phyloP scores from a whole-genome alignment of 2,329 filamentous ascomycete genomes.

The Ophiostoma fasciatum region DNA sequence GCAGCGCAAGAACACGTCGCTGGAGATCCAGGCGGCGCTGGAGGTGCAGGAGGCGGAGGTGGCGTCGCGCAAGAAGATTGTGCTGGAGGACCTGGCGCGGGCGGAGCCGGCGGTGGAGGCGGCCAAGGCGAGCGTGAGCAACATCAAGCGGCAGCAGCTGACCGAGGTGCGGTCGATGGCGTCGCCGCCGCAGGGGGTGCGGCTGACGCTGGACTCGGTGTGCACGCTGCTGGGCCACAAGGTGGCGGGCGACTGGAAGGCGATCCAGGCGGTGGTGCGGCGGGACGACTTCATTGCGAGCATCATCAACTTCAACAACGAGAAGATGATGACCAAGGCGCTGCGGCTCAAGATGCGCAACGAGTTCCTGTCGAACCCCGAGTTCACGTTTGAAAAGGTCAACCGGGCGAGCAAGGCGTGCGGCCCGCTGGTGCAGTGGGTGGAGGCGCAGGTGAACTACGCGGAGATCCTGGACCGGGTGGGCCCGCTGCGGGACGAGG shows the following conservation, averaged over 20 bases:
- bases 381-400: conserved; percentile 93
- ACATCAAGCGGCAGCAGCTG: conserved; percentile 94
- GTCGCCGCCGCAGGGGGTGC: conserved; percentile 79
- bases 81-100: conserved; percentile 72
- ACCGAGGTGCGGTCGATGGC: conserved; percentile 97
- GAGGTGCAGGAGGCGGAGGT: conserved; percentile 86
- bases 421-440: conserved; percentile 94
- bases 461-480: conserved; percentile 94
- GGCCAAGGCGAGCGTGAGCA: conserved; percentile 90
- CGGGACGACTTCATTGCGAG: conserved; percentile 94
- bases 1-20: conserved; percentile 70
- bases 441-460: conserved; percentile 89
- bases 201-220: conserved; percentile 87
- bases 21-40: conserved; percentile 76
- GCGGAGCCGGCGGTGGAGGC: conserved; percentile 88
- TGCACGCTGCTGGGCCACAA: conserved; percentile 89
- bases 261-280: conserved; percentile 74
- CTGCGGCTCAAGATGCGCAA: conserved; percentile 80
- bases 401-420: conserved; percentile 94
- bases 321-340: conserved; percentile 76
- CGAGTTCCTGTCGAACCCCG: conserved; percentile 81
- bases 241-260: conserved; percentile 76
- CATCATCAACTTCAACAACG: conserved; percentile 95
- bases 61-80: conserved; percentile 65
- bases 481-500: conserved; percentile 82